Percentiles rank a stretch among this genome's conserved stretches.
phyloP scores from a whole-genome alignment of 2,329 filamentous ascomycete genomes.

The Ophiostoma populinum region DNA sequence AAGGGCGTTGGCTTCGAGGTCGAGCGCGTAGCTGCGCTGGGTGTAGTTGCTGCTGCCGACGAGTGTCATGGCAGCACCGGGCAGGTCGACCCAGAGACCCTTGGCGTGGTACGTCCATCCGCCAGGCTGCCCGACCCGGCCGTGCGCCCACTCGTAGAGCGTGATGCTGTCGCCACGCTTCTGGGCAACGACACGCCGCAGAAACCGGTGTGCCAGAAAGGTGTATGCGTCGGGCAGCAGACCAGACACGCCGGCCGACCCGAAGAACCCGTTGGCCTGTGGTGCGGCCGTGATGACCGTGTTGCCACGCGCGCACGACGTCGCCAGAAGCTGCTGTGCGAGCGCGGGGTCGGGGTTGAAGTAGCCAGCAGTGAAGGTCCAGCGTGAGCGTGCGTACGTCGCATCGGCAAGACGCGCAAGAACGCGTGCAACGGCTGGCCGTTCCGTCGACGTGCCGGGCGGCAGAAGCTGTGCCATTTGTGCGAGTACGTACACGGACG shows the following conservation, averaged over 20 bases:
- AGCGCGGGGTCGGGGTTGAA: conserved; percentile 89
- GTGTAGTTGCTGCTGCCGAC: conserved; percentile 94
- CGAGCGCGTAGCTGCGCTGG: conserved; percentile 77
- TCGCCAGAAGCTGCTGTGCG: conserved; percentile 60
- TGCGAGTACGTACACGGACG: conserved; percentile 68
- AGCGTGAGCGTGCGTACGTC: conserved; percentile 51
- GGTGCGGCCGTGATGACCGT: conserved; percentile 86
- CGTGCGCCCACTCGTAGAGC: conserved; percentile 75
- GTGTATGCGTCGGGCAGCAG: conserved; percentile 88
- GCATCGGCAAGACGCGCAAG: conserved; percentile 49
- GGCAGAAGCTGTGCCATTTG: conserved; percentile 75
- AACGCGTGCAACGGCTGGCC: conserved; percentile 61
- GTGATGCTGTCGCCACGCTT: conserved; percentile 40
- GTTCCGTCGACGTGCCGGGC: conserved; percentile 72
- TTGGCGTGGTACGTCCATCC: conserved; percentile 99
- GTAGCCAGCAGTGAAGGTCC: conserved; percentile 96
- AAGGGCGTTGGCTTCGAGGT: conserved; percentile 76
- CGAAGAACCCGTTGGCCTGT: conserved; percentile 88
- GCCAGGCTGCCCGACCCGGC: conserved; percentile 60
- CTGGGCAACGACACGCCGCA: conserved; percentile 36
- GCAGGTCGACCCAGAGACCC: conserved; percentile 75
- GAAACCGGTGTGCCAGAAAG: conserved; percentile 65
- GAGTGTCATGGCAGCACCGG: conserved; percentile 51
- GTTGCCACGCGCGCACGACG: conserved; percentile 44
- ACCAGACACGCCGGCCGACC: conserved; percentile 71